Evolutionary conservation across 2,329 filamentous ascomycete genomes (phyloP), one percentile per base, ranked within the genome.

Genomic region (Diaporthe longicolla): DNA sequence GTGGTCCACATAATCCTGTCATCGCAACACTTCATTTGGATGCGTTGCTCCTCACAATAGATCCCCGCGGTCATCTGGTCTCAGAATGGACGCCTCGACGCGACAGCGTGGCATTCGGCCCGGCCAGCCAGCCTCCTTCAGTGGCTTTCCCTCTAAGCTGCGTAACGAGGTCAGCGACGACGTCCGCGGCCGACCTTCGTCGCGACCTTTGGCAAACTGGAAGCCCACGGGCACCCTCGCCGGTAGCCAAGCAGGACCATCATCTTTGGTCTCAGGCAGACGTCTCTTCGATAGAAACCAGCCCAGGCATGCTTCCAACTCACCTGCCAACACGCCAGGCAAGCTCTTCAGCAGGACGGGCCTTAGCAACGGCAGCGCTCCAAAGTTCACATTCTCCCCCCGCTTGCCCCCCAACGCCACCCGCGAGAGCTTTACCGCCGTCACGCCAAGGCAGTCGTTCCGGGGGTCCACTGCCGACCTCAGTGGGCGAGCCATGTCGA

Each of bases 1-100:
- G 91, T 95, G 78, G 95, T 96, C 19, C 45, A 32, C 78, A 96
- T 79, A 94, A 94, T 78, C 24, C 37, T 13, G 21, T 13, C 58
- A 26, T 26, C 29, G 32, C 43, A 19, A 29, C 43, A 43, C n/a
- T 40, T 24, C 21, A 35, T 13, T 61, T 57, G 72, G 29, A 72
- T 65, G 45, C 48, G 24, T 17, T 24, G 21, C 13, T 43, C n/a
- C 32, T 11, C 55, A 48, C 43, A 52, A 7, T 74, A 72, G 63
- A 59, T 70, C 40, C 37, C 24, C 48, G 72, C 63, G 61, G 54
- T 66, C 58, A 21, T 37, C 37, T 65, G 37, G 48, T 61, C 54
- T 58, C 54, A 72, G 24, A n/a, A 75, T 75, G 74, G 74, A 75
- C 63, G 19, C 61, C 48, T 75, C 65, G 29, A 57, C 74, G 69